Base-by-base conservation (phyloP, 2,329 filamentous ascomycete species). In the Phialocephala subalpina region DNA sequence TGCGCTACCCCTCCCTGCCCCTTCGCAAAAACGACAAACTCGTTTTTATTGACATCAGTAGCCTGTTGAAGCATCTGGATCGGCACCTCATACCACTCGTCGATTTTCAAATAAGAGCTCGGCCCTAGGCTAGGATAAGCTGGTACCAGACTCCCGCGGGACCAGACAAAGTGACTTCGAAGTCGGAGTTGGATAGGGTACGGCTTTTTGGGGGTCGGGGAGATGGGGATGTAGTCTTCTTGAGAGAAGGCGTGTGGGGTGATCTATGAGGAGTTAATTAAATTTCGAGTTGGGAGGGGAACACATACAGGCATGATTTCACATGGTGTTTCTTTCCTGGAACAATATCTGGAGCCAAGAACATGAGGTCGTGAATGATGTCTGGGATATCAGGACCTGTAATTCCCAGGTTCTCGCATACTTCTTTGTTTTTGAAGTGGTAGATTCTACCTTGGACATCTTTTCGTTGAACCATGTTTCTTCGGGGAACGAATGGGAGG, bases 181-280 rank as follows among this genome's bases (percentile, higher is more conserved):
- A 68, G 61, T 62, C 35, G 58, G 38, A 70, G 58, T 56, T 69
- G 65, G 18, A 70, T 63, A 33, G 60, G 1, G 57, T 57, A 68
- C 47, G 58, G 57, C 40, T 65, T 70, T 61, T 70, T 70, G 14
- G 57, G 66, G 57, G 55, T 64, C 12, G 66, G 63, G 7, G 66
- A 62, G 20, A 70, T 68, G 11, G 68, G 60, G 12, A 70, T 49
- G 20, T 67, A 68, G 22, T 70, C 68, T 35, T 58, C 49, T 20
- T 58, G n/a, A 45, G 40, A 20, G 49, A 33, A 65, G 9, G 53
- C 29, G 8, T 59, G 63, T 47, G 66, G 64, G 49, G 64, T 67
- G 36, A 69, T 67, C 67, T 69, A 22, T 47, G 61, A 29, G 53
- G 45, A 38, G 65, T 65, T 36, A 20, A 35, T 63, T 25, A 55